Conservation (phyloP, 345 rosid species). For the Melaleuca quinquenervia region DNA sequence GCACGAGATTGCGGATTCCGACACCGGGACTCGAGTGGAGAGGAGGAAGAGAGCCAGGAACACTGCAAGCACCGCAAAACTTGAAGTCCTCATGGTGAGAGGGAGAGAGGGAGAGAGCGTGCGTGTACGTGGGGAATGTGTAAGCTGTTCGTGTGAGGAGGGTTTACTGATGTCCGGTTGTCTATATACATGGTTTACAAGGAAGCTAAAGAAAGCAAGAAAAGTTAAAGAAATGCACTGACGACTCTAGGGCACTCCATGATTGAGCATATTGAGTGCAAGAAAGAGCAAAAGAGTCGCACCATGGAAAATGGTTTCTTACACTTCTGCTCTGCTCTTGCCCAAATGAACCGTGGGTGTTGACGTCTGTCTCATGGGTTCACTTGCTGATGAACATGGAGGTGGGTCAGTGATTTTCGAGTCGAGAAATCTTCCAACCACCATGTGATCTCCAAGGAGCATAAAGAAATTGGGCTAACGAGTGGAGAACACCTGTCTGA, state of each 20-base stretch:
- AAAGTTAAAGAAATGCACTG: background rate
- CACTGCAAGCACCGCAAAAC: background rate
- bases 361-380: background rate
- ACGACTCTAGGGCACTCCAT: background rate
- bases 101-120: background rate
- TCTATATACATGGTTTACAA: slow-evolving; percentile 3
- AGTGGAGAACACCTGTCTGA: background rate
- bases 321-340: background rate
- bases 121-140: background rate
- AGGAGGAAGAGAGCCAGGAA: slow-evolving; percentile 10
- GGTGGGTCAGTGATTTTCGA: background rate
- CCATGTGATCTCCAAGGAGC: background rate
- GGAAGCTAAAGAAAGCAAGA: background rate
- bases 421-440: background rate
- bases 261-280: background rate
- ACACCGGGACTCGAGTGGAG: slow-evolving; percentile 15
- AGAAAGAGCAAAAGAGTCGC: background rate
- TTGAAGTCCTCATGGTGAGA: slow-evolving; percentile 8
- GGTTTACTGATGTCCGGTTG: background rate
- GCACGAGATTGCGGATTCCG: slow-evolving; percentile 45
- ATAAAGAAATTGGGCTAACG: background rate
- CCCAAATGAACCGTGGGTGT: background rate
- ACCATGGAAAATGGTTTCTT: background rate
- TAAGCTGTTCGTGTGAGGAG: background rate
- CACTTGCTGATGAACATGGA: background rate